Evolutionary conservation across 2,329 filamentous ascomycete genomes (phyloP), one percentile per base, ranked within the genome.

Genomic region (Aureobasidium sp.): DNA sequence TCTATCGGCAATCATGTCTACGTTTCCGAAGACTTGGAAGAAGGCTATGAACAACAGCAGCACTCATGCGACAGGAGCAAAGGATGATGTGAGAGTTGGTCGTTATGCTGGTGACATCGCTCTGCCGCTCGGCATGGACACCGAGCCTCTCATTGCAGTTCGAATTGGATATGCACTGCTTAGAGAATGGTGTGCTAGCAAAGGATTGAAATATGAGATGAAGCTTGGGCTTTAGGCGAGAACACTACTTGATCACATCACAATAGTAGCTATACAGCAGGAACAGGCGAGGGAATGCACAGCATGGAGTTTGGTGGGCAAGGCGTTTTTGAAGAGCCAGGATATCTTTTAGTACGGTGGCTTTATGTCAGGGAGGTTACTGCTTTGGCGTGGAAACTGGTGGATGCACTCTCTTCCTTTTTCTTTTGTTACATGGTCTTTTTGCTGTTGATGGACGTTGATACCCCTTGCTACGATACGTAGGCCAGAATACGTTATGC

Each of bases 91-190:
- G n/a, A 68, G 67, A 32, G 68, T 71, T 5, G 70, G 69, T 3
- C 70, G 71, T 24, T 68, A 70, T 15, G 64, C 55, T 26, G 73
- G 73, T 0, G 73, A 72, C 0, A 79, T 76, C 63, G 74, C 71
- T 43, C 66, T 81, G 3, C 77, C 77, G 0, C 64, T 80, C 0
- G 69, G 69, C 1, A 66, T 68, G 12, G 73, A 76, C 32, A 78
- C 76, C 0, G 73, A 72, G 5, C 75, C 78, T 0, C 67, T 79
- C n/a, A 72, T 76, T 56, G 77, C 77, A 1, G 77, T 79, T 1
- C 67, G 78, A 0, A 77, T 79, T 41, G 78, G 76, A 0, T 65
- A 76, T 24, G 68, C 69, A 52, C 74, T 79, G 55, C 65, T 80
- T 20, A 64, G 65, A 26, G 78, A 81, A 67, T 80, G 77, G 71